These are phyloP conservation scores for Epichloe typhina DNA, from an alignment of 2,329 filamentous ascomycete genomes.

Conservation along the genomic window DNA sequence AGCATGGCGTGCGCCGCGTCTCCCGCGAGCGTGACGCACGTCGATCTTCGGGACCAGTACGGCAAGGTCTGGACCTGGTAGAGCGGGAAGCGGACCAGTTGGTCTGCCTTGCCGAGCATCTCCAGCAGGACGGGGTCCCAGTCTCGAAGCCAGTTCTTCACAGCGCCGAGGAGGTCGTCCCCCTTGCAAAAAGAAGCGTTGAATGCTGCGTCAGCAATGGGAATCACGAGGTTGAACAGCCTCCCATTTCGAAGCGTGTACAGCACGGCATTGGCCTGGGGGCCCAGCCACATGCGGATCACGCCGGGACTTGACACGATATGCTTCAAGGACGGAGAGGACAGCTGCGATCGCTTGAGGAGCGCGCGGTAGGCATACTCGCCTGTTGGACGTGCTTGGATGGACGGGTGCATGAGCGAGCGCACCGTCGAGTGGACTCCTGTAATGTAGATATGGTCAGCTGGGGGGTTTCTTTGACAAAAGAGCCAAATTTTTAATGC, in stretches of 20 bases:
- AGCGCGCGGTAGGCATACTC: slow-evolving; percentile 8
- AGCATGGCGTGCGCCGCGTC: slow-evolving; percentile 12
- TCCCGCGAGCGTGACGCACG: slow-evolving; percentile 7
- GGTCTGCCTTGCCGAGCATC: slow-evolving; percentile 1
- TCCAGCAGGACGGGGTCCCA: slow-evolving; percentile 6
- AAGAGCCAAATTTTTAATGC: too few relatives aligned
- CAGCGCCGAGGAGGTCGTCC: not conserved
- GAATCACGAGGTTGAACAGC: slow-evolving; percentile 6
- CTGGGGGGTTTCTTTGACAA: not conserved
- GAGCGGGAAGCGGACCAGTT: slow-evolving; percentile 6
- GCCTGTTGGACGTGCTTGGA: not conserved
- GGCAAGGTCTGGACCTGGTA: slow-evolving; percentile 4
- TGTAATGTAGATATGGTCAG: not conserved
- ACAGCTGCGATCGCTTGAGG: slow-evolving; percentile 2
- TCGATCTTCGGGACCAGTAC: slow-evolving; percentile 2
- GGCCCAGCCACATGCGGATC: slow-evolving; percentile 6
- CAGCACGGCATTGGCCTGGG: slow-evolving; percentile 1
- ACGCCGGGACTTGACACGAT: not conserved
- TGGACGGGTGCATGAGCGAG: slow-evolving; percentile 6
- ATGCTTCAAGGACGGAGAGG: not conserved
- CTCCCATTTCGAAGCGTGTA: slow-evolving; percentile 4
- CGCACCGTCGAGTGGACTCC: slow-evolving; percentile 6
- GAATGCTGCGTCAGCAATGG: slow-evolving; percentile 1
- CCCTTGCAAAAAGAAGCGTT: not conserved
- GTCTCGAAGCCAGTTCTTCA: not conserved